Evolutionary conservation across 192 early-diverging fungal species (phyloP), one percentile per base, ranked within the genome.

Genomic region (Geranomyces variabilis): DNA sequence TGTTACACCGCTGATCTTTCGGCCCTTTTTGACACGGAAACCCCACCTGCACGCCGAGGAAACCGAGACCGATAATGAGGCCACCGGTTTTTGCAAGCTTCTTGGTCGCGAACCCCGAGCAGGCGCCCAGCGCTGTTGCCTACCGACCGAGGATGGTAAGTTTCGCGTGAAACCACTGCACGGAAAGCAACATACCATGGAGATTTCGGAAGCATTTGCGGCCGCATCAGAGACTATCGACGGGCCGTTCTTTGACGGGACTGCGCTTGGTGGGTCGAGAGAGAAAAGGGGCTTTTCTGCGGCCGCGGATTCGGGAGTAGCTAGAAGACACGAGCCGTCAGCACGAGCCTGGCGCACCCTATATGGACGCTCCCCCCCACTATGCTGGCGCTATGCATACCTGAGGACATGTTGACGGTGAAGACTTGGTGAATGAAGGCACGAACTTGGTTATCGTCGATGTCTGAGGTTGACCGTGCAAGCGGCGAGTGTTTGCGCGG

Each of bases 41-140:
- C 19, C 56, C 15, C 33, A 72, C 70, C 63, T 72, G 80, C 7
- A 81, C 30, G 17, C 67, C 47, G 24, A 81, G 69, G 71, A 81
- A 81, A 12, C 70, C 60, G 28, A 77, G 31, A 45, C 80, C 80
- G 26, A 81, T 43, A 30, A 69, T 57, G 10, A 81, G 49, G 6
- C 71, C 80, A 7, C 60, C 75, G 0, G 61, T 76, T 31, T 81
- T 81, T 13, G 80, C 71, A 34, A 81, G 47, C 75, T 81, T 81
- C 67, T 81, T 81, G 0, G 71, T 59, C 12, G 80, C 80, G 51
- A 61, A 81, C 19, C 80, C 80, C 22, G 80, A 59, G 69, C 67
- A 66, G 15, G 71, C 75, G 28, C 80, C 80, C n/a, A 81, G 62
- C 34, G 63, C 60, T 1, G 74, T 69, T 4, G 74, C 51, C 51